Evolutionary conservation across 805 yeast species (phyloP).

Genomic region (Schizosaccharomyces osmophilus): DNA sequence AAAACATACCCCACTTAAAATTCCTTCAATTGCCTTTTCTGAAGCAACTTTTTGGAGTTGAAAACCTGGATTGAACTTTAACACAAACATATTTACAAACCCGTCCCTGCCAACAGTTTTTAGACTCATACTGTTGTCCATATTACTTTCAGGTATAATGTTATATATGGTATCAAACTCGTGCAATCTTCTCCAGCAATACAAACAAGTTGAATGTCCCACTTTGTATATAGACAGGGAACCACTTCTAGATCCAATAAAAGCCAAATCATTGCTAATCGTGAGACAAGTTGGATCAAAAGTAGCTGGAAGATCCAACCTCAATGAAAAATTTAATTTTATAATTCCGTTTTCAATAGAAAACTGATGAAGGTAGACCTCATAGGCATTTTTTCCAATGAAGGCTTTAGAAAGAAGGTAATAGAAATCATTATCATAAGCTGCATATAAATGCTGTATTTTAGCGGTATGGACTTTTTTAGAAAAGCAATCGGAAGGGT

Average conservation of each 20-base stretch:
- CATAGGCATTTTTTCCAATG: not conserved
- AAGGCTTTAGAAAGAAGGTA: not conserved
- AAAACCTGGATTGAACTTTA: not conserved
- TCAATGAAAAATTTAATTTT: too few relatives aligned
- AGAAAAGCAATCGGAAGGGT: too few relatives aligned
- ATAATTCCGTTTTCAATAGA: not conserved
- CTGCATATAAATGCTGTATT: not conserved
- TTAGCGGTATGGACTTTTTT: not conserved
- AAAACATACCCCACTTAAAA: not conserved
- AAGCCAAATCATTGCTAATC: not conserved
- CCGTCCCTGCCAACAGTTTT: not conserved
- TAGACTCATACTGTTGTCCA: not conserved
- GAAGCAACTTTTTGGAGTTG: not conserved
- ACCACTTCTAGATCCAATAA: not conserved
- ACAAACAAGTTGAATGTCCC: not conserved
- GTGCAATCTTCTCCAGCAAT: not conserved
- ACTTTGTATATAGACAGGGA: not conserved
- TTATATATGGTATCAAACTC: not conserved
- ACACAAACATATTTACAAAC: not conserved
- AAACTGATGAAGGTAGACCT: not conserved
- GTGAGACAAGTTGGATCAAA: constrained; percentile 1
- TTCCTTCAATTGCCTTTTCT: not conserved
- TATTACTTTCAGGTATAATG: not conserved
- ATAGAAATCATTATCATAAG: not conserved
- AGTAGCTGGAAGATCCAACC: not conserved